These are phyloP conservation scores for Dillenia suffruticosa DNA, from an alignment of 164 flowering plant genomes.

Conservation along the genomic window DNA sequence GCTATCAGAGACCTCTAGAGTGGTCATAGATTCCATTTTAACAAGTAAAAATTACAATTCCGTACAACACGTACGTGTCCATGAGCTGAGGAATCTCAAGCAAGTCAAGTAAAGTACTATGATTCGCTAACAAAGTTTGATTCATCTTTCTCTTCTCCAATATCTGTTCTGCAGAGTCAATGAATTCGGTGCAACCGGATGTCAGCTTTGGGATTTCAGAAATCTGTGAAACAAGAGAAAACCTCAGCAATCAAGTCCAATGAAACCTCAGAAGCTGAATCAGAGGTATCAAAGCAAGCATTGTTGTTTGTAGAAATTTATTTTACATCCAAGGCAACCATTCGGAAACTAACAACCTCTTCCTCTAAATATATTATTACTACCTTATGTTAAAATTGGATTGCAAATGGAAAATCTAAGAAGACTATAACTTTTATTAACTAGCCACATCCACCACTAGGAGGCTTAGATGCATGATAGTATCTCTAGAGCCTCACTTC, in stretches of 20 bases:
- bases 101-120: constrained; percentile 95
- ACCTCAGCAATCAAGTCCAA: constrained; percentile 2
- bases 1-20: background rate
- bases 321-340: too few species aligned
- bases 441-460: too few species aligned
- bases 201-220: constrained; percentile 87
- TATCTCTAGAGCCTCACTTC: too few species aligned
- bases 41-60: background rate
- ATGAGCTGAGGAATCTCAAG: constrained; percentile 99
- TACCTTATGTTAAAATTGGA: too few species aligned
- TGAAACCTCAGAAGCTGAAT: background rate
- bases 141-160: constrained; percentile 92
- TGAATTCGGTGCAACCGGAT: constrained; percentile 87
- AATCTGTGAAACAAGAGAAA: constrained; percentile 44
- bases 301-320: too few species aligned
- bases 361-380: too few species aligned
- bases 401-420: too few species aligned
- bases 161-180: constrained; percentile 88
- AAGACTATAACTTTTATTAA: too few species aligned
- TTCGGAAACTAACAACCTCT: too few species aligned
- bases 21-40: background rate
- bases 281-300: too few species aligned
- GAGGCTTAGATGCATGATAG: too few species aligned
- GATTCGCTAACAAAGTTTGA: constrained; percentile 79
- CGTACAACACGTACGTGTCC: constrained; percentile 85